Base-by-base conservation (phyloP, 1,284 basidiomycete species). In the Testicularia cyperi region DNA sequence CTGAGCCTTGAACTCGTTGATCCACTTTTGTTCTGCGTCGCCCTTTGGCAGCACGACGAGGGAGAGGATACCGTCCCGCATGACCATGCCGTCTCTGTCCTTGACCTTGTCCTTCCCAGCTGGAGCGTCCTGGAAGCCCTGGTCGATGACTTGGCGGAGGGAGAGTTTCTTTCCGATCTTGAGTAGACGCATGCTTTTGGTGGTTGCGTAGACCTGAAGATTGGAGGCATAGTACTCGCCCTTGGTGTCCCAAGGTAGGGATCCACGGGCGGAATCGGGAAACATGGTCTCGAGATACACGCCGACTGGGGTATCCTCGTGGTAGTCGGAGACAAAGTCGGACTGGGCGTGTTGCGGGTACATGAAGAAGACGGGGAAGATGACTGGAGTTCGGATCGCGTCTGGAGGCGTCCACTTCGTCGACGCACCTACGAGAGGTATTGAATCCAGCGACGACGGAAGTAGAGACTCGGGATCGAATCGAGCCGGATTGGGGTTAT, bases 111-210 rank as follows among this genome's bases (percentile, higher is more conserved):
- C 40, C 14, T 36, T 26, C 2, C 53, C 62, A 13, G 10, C 19
- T 21, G 48, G 42, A 0, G 85, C 83, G 2, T 82, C 82, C 44
- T 81, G 81, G 54, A 65, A 69, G 4, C 46, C 75, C 29, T 74
- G 68, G 16, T 72, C 70, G 38, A 85, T 85, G 6, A 92, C 84
- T 72, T 92, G 86, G 27, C 83, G 79, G 52, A 97, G 78, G 3
- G 86, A 86, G 83, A 92, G 85, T 73, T 88, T 90, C 78, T 86
- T 88, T 3, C 92, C 92, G 9, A 94, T 82, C 77, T 92, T 96
- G 55, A 98, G 79, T 40, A 97, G 78, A 23, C 90, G 81, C 66
- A 84, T 85, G 55, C 82, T 78, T 48, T 80, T 78, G 12, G 92
- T 96, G 71, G 86, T 86, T 21, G 88, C 89, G 77, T 96, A 97